Conservation (phyloP, 176 grass and related monocot genomes). For the Musa acuminata region DNA sequence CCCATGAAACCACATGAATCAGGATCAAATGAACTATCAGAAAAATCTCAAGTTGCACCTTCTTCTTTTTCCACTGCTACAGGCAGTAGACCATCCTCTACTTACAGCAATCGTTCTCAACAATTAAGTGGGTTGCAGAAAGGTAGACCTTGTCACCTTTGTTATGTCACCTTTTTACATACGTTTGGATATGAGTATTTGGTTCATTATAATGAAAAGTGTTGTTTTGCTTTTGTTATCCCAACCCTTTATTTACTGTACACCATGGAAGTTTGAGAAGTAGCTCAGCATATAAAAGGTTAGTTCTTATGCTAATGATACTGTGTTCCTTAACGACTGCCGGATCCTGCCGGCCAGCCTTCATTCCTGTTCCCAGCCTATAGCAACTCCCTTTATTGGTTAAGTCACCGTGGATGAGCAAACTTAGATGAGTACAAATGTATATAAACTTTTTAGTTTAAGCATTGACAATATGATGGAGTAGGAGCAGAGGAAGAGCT, state of each 20-base stretch:
- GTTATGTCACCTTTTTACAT: background rate
- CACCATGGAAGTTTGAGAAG: no score
- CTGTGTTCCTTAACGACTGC: no score
- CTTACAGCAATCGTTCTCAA: slow-evolving; percentile 47
- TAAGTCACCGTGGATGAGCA: no score
- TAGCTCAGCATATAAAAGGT: background rate
- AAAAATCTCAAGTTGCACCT: slow-evolving; percentile 28
- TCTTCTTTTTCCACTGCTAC: slow-evolving; percentile 28
- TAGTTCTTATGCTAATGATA: no score
- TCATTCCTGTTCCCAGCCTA: no score
- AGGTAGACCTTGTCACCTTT: slow-evolving; percentile 32
- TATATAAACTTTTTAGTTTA: no score
- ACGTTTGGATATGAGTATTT: background rate
- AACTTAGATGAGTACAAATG: no score
- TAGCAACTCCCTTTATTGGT: background rate
- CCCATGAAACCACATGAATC: slow-evolving; percentile 8
- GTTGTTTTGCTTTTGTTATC: no score
- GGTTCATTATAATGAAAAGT: background rate
- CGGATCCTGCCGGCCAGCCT: no score
- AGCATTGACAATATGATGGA: no score
- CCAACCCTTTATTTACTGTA: background rate
- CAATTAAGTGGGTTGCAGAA: slow-evolving; percentile 38
- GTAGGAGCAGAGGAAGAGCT: no score
- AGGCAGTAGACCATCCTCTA: slow-evolving; percentile 24
- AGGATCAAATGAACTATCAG: slow-evolving; percentile 21